phyloP scores from a whole-genome alignment of 306 rosid species.

The Cucurbita maxima region DNA sequence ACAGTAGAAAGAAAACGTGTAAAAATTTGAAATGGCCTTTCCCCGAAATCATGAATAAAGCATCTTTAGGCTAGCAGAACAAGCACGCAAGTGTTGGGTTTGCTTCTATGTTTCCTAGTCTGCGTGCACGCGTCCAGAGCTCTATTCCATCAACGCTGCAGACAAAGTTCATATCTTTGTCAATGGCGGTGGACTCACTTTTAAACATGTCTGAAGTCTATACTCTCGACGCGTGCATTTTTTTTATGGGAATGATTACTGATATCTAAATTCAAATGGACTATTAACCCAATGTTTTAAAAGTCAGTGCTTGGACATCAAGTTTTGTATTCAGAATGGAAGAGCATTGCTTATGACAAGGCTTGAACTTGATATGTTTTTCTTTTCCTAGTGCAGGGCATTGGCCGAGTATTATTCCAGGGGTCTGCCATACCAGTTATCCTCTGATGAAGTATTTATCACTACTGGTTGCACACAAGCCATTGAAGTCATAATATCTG shows the following conservation, averaged over 20 bases:
- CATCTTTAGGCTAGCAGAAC: background rate
- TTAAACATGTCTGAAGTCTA: background rate
- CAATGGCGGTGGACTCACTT: background rate
- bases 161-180: background rate
- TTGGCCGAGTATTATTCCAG: conserved; percentile 11
- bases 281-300: background rate
- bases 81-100: background rate
- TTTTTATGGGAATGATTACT: background rate
- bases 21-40: background rate
- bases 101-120: background rate
- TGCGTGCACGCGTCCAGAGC: background rate
- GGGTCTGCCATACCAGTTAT: background rate
- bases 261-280: background rate
- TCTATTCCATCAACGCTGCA: background rate
- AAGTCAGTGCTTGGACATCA: background rate
- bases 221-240: background rate
- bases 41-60: background rate
- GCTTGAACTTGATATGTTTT: background rate
- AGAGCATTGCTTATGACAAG: background rate
- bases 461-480: conserved; percentile 57
- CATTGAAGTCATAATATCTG: conserved; percentile 35
- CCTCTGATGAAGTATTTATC: conserved; percentile 22
- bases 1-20: background rate
- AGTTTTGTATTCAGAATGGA: background rate
- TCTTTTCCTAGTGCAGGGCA: conserved; percentile 4